Conservation (phyloP, 495 filamentous ascomycete genomes). For the Aspergillus indologenus region DNA sequence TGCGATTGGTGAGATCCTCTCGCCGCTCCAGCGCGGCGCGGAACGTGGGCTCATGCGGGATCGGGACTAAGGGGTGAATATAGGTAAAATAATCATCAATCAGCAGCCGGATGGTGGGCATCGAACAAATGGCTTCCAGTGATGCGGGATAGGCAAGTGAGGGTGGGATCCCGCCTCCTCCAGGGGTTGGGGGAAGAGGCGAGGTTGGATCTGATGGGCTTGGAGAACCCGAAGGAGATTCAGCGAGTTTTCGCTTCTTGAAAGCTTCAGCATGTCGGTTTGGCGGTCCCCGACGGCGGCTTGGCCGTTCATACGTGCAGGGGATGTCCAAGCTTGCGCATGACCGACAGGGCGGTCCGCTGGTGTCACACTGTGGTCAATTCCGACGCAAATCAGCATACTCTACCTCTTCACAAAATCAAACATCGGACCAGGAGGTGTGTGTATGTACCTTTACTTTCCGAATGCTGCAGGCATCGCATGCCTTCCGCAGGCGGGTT, state of each 20-base stretch:
- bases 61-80: constrained; percentile 80
- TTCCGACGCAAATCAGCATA: neutral
- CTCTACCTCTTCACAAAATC: neutral
- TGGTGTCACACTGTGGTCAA: constrained; percentile 68
- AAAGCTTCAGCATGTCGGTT: constrained; percentile 83
- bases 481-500: constrained; percentile 68
- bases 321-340: constrained; percentile 76
- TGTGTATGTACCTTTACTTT: constrained; percentile 69
- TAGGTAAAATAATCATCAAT: constrained; percentile 89
- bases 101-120: constrained; percentile 61
- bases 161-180: constrained; percentile 22
- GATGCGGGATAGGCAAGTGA: constrained; percentile 32
- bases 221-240: constrained; percentile 25
- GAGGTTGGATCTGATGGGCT: constrained; percentile 26
- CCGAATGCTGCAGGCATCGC: constrained; percentile 79
- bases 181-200: constrained; percentile 22
- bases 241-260: constrained; percentile 61
- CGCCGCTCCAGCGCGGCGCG: constrained; percentile 64
- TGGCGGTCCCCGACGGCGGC: constrained; percentile 76
- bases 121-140: constrained; percentile 73
- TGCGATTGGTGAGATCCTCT: constrained; percentile 64
- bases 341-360: constrained; percentile 73
- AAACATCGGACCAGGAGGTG: neutral
- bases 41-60: constrained; percentile 86
- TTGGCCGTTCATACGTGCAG: constrained; percentile 77